These are phyloP conservation scores for Triangularia verruculosa DNA, from an alignment of 2,329 filamentous ascomycete genomes.

Conservation along the genomic window DNA sequence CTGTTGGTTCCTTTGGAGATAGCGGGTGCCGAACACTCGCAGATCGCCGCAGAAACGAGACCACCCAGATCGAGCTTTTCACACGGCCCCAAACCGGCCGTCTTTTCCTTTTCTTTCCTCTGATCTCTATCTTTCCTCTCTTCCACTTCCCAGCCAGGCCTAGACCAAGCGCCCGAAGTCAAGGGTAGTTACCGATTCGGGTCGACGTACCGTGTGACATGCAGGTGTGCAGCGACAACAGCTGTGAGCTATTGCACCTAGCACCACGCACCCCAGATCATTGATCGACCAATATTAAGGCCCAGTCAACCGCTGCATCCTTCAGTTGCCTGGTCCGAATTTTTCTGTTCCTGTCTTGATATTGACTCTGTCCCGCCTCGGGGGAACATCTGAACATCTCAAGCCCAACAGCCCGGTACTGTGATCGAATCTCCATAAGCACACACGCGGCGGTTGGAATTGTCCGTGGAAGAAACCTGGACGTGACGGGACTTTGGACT, in stretches of 20 bases:
- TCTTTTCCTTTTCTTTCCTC: not conserved
- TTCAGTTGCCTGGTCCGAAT: slow-evolving; percentile 12
- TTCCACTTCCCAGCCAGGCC: not conserved
- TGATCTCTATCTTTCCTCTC: not conserved
- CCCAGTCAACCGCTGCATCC: slow-evolving; percentile 43
- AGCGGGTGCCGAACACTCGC: slow-evolving; percentile 16
- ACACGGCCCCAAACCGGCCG: not conserved
- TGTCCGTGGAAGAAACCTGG: not conserved
- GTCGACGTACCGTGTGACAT: slow-evolving; percentile 30
- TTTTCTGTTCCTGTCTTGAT: slow-evolving; percentile 3
- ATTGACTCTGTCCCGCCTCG: not conserved
- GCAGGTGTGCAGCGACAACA: slow-evolving; percentile 29
- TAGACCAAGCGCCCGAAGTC: slow-evolving; percentile 23
- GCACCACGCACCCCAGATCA: slow-evolving; percentile 24
- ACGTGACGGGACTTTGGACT: slow-evolving; percentile 8
- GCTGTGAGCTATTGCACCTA: slow-evolving; percentile 37
- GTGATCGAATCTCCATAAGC: not conserved
- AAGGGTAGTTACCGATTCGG: slow-evolving; percentile 3
- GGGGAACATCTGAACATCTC: not conserved
- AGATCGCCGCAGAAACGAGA: slow-evolving; percentile 11
- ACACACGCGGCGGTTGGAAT: slow-evolving; percentile 1
- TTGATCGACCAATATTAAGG: slow-evolving; percentile 53
- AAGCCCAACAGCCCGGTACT: slow-evolving; percentile 9
- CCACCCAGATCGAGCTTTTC: not conserved
- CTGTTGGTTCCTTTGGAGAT: slow-evolving; percentile 6